A percentile compares a stretch with the other conserved stretches of the same genome.
phyloP scores from a whole-genome alignment of 768 basidiomycete genomes.

The Mycena crocata region DNA sequence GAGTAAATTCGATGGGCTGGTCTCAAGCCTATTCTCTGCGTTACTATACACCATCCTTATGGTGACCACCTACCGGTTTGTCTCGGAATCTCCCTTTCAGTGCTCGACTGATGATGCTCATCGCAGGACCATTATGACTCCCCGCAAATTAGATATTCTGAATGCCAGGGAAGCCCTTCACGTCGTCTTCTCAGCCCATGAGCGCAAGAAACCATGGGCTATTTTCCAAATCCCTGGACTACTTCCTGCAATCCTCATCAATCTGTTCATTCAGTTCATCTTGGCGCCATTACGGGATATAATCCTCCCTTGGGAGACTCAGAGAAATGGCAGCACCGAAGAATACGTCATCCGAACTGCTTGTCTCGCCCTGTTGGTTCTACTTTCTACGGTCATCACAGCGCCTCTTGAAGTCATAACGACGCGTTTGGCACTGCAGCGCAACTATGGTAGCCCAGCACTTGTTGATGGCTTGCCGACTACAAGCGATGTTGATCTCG shows the following conservation, averaged over 20 bases:
- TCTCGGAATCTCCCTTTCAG: conserved; percentile 19
- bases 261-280: conserved; percentile 44
- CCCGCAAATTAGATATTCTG: conserved; percentile 63
- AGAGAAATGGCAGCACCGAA: neutral
- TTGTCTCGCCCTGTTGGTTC: conserved; percentile 7
- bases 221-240: conserved; percentile 68
- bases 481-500: neutral
- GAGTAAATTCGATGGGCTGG: neutral
- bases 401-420: conserved; percentile 42
- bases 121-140: conserved; percentile 66
- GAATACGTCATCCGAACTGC: conserved; percentile 7
- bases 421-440: conserved; percentile 40
- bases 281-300: conserved; percentile 44
- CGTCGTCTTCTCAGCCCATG: conserved; percentile 67
- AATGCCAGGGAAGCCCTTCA: conserved; percentile 58
- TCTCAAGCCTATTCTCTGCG: conserved; percentile 5
- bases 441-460: conserved; percentile 21
- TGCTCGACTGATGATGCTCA: neutral
- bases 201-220: conserved; percentile 67
- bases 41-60: conserved; percentile 27
- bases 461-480: neutral
- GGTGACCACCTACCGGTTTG: conserved; percentile 8
- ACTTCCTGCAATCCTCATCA: conserved; percentile 54
- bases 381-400: conserved; percentile 32
- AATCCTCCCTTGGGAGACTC: conserved; percentile 8